Conservation (phyloP, 2,329 filamentous ascomycete genomes). For the Bertia moriformis region DNA sequence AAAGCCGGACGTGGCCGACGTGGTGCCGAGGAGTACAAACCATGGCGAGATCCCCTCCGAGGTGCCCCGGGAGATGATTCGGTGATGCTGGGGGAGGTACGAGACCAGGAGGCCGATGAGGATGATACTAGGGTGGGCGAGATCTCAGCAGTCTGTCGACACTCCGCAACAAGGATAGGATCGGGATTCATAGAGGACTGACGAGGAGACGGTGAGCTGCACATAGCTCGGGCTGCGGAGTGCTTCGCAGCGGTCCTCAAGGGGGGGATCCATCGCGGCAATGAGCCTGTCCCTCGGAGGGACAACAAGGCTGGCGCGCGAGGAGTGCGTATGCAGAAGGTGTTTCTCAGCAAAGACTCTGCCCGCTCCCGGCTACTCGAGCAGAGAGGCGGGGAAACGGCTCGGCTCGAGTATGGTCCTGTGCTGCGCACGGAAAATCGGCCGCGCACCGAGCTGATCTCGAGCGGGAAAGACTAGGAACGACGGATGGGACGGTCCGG, state of each 20-base stretch:
- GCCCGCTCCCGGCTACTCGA: too few species aligned
- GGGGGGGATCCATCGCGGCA: too few species aligned
- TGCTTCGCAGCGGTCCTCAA: slow-evolving; percentile 29
- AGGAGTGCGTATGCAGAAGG: too few species aligned
- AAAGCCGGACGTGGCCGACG: slow-evolving; percentile 75
- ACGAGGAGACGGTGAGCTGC: slow-evolving; percentile 42
- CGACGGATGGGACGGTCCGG: too few species aligned
- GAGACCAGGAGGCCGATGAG: slow-evolving; percentile 79
- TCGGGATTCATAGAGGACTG: slow-evolving; percentile 8
- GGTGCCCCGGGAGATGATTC: slow-evolving; percentile 72
- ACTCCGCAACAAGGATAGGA: neutral
- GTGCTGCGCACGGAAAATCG: too few species aligned
- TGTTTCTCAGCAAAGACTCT: too few species aligned
- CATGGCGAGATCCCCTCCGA: slow-evolving; percentile 92
- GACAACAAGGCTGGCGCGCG: too few species aligned
- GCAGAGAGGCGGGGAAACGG: too few species aligned
- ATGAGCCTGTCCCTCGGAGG: too few species aligned
- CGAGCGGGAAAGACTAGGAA: too few species aligned
- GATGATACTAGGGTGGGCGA: slow-evolving; percentile 40
- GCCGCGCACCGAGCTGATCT: too few species aligned
- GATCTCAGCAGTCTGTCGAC: slow-evolving; percentile 7
- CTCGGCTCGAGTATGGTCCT: too few species aligned
- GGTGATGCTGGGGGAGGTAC: slow-evolving; percentile 86
- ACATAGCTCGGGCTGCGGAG: slow-evolving; percentile 36
- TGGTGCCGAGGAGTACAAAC: slow-evolving; percentile 86